Conservation (phyloP, 345 rosid species). For the Salix exigua region DNA sequence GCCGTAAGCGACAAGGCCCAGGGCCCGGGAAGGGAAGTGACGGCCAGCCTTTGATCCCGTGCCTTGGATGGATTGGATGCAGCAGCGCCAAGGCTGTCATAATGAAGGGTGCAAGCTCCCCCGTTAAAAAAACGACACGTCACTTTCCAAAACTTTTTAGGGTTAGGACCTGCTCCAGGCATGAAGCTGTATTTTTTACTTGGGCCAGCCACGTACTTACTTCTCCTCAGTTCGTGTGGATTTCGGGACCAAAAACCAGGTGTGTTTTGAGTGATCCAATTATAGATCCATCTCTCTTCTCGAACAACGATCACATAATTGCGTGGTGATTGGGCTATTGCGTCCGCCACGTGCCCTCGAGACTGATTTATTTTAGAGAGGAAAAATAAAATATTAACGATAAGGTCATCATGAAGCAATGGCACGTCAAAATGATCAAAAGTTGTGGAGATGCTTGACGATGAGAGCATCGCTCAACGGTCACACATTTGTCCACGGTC, state of each 20-base stretch:
- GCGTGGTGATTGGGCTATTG: not conserved
- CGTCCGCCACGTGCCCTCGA: constrained; percentile 4
- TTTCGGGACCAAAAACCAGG: not conserved
- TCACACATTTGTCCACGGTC: too few relatives aligned
- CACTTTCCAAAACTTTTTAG: not conserved
- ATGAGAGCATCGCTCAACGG: too few relatives aligned
- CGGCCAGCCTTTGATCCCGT: too few relatives aligned
- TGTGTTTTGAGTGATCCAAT: constrained; percentile 12
- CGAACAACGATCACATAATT: not conserved
- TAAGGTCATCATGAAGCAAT: too few relatives aligned
- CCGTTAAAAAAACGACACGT: not conserved
- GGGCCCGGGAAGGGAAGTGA: too few relatives aligned
- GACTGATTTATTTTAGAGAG: not conserved
- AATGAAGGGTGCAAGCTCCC: too few relatives aligned
- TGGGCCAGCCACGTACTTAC: constrained; percentile 8
- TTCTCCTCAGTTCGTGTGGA: not conserved
- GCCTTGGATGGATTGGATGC: too few relatives aligned
- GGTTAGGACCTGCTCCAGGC: not conserved
- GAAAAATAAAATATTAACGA: too few relatives aligned
- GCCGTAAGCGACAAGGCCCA: too few relatives aligned
- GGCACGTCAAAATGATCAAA: too few relatives aligned
- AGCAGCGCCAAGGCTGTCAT: too few relatives aligned
- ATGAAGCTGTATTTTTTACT: not conserved
- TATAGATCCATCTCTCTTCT: not conserved
- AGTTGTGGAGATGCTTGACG: too few relatives aligned